Conservation (phyloP, 495 filamentous ascomycete genomes). For the Aspergillus bertholletiae region DNA sequence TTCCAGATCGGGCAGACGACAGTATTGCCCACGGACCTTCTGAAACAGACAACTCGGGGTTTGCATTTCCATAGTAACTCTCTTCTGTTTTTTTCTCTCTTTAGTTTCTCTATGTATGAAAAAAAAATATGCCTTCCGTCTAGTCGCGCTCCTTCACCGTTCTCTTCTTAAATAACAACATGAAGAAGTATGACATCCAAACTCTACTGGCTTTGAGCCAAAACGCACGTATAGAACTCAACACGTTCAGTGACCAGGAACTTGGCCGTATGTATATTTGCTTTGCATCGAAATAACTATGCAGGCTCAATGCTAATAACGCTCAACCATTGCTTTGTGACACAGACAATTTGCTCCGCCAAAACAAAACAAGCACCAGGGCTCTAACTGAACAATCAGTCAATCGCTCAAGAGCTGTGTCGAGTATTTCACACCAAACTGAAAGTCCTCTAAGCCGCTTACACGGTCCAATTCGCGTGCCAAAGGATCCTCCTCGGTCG, state of each 20-base stretch:
- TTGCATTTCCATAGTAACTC: neutral
- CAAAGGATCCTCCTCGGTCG: slow-evolving; percentile 21
- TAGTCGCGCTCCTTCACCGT: neutral
- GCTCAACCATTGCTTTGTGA: neutral
- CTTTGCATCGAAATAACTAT: no score
- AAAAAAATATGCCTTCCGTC: neutral
- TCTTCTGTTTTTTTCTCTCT: neutral
- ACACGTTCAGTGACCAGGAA: slow-evolving; percentile 27
- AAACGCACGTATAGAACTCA: slow-evolving; percentile 25
- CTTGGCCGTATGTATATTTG: slow-evolving; percentile 18
- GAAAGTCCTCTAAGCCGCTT: slow-evolving; percentile 4
- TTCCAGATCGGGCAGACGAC: no score
- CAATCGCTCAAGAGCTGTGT: slow-evolving; percentile 18
- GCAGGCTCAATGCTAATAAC: slow-evolving; percentile 4
- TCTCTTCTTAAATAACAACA: slow-evolving; percentile 6
- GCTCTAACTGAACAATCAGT: slow-evolving; percentile 17
- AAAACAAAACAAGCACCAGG: slow-evolving; percentile 10
- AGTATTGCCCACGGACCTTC: neutral
- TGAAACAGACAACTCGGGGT: neutral
- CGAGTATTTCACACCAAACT: slow-evolving; percentile 10
- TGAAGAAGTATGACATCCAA: slow-evolving; percentile 37
- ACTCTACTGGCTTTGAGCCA: slow-evolving; percentile 35
- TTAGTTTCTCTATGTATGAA: neutral
- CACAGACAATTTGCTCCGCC: slow-evolving; percentile 27
- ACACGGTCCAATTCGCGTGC: slow-evolving; percentile 16